A percentile compares a stretch with the other conserved stretches of the same genome.
Conservation (phyloP, 2,329 filamentous ascomycete genomes). For the Rutstroemia sydowiana region DNA sequence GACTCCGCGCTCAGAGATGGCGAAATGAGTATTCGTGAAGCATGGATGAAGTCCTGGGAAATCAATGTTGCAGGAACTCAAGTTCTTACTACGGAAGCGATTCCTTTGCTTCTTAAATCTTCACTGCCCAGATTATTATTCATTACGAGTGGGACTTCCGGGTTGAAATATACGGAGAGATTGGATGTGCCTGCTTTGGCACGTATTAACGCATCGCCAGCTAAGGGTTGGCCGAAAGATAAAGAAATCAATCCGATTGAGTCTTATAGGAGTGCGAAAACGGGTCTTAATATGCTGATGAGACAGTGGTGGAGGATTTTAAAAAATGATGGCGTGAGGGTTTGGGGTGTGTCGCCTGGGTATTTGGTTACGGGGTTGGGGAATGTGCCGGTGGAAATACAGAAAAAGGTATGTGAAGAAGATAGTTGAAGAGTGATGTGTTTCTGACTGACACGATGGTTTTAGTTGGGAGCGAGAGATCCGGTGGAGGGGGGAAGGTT, state of each 20-base stretch:
- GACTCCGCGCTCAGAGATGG: too few relatives aligned
- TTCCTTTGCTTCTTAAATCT: slow-evolving; percentile 38
- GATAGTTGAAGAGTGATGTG: too few relatives aligned
- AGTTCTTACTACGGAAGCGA: slow-evolving; percentile 31
- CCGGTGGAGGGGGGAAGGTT: slow-evolving; percentile 33
- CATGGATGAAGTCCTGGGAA: slow-evolving; percentile 36
- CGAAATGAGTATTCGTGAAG: slow-evolving; percentile 31
- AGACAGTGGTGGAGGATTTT: slow-evolving; percentile 38
- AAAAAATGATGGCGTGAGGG: slow-evolving; percentile 43
- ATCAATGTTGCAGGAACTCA: slow-evolving; percentile 38
- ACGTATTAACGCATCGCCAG: slow-evolving; percentile 22
- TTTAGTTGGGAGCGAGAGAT: slow-evolving; percentile 32
- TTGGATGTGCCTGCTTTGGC: slow-evolving; percentile 16
- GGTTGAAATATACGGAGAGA: slow-evolving; percentile 29
- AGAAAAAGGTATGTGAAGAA: too few relatives aligned
- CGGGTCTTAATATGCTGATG: slow-evolving; percentile 44
- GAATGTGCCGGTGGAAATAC: slow-evolving; percentile 6
- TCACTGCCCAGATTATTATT: slow-evolving; percentile 40
- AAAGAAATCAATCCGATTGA: slow-evolving; percentile 17
- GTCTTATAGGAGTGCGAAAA: slow-evolving; percentile 37
- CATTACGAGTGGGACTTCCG: slow-evolving; percentile 37
- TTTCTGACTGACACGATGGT: too few relatives aligned
- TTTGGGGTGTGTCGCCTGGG: slow-evolving; percentile 42
- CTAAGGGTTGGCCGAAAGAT: slow-evolving; percentile 35
- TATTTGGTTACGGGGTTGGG: slow-evolving; percentile 40